A percentile compares a stretch with the other conserved stretches of the same genome.
Evolutionary conservation across 2,329 filamentous ascomycete genomes (phyloP).

Genomic region (Aspergillus pseudoglaucus): DNA sequence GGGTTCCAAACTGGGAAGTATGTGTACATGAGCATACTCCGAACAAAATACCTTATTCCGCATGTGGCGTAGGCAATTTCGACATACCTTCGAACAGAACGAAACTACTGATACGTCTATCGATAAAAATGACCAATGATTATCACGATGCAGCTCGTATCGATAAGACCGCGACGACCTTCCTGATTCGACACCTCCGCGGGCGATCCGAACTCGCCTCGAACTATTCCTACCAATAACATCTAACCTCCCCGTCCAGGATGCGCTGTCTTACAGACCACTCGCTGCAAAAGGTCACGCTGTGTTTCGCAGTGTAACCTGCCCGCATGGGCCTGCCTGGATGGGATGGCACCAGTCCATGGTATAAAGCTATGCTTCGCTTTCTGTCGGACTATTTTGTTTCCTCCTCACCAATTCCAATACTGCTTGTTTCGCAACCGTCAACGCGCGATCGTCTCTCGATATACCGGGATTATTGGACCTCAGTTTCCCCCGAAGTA

Average conservation of each 20-base stretch:
- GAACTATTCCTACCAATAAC: not conserved
- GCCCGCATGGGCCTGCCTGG: constrained; percentile 3
- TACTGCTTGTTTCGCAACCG: too few relatives aligned
- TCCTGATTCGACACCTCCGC: not conserved
- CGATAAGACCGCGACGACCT: constrained; percentile 1
- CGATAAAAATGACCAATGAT: too few relatives aligned
- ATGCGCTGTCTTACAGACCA: not conserved
- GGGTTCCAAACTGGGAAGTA: not conserved
- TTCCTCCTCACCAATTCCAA: too few relatives aligned
- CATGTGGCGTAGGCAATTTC: not conserved
- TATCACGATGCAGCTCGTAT: not conserved
- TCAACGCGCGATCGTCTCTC: not conserved
- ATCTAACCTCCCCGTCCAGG: too few relatives aligned
- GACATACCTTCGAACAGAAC: not conserved
- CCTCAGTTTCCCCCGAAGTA: not conserved
- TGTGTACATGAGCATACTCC: not conserved
- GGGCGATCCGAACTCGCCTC: not conserved
- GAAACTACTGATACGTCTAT: not conserved
- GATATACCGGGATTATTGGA: not conserved
- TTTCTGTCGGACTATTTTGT: not conserved
- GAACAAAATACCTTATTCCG: too few relatives aligned
- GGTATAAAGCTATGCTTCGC: not conserved
- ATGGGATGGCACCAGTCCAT: not conserved
- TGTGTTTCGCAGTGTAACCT: not conserved
- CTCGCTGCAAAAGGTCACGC: not conserved